Evolutionary conservation across 805 yeast genomes (phyloP), one percentile per base, ranked within the genome.

Genomic region (Blastobotrys attinorum): DNA sequence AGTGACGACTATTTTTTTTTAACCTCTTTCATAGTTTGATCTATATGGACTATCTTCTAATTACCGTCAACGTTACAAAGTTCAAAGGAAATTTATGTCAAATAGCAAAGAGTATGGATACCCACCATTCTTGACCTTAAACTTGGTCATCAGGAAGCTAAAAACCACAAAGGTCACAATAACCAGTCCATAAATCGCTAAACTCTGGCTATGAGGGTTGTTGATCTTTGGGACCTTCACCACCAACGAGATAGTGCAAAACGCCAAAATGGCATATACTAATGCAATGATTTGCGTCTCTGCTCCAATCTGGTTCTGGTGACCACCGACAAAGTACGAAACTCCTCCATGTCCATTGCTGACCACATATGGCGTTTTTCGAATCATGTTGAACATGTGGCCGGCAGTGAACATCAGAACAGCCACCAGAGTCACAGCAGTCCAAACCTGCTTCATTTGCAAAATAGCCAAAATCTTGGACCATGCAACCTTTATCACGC

Each of bases 321-420:
- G 88, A 29, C 87, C 87, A 3, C 70, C 67, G 51, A 72, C 72
- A 34, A 81, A 69, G 58, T 81, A 84, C 37, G 64, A 73, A 21
- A 68, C 60, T 21, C 58, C 59, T 39, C 76, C 76, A 36, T 61
- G 53, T 31, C 60, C 61, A 36, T 63, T 61, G 36, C 63, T 61
- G 25, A 75, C 75, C 31, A 74, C 68, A 49, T 71, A 67, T 23
- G 72, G 88, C 4, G 81, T 72, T 31, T 75, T 74, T 62, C 97
- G 77, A 50, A 92, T 92, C 52, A 76, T 75, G 62, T 87, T 89
- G 73, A 79, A 92, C 98, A 92, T 92, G 65, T 88, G 83, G 15
- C 98, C 98, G 5, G 90, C 71, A 39, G 76, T 78, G 70, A 89
- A 84, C 53, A 88, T 65, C 47, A 89, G 67, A 31, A 85, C 73